These are phyloP conservation scores for Aphanoascus verrucosus DNA, from an alignment of 2,329 filamentous ascomycete species.

Conservation along the genomic window DNA sequence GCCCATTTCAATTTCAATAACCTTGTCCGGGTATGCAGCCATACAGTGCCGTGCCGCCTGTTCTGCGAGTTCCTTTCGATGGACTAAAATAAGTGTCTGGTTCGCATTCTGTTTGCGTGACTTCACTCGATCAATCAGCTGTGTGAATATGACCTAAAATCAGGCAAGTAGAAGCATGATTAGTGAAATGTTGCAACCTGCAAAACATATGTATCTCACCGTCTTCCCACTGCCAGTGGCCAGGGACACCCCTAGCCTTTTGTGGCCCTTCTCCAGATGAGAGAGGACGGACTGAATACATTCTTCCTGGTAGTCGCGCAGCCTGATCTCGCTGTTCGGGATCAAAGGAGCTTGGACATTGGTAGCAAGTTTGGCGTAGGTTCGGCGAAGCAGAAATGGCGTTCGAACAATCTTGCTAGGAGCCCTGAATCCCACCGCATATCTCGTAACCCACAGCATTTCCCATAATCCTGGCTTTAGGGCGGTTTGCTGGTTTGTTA, in stretches of 20 bases:
- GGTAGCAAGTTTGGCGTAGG: background rate
- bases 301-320: conserved; percentile 82
- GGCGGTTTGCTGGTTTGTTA: too few species aligned
- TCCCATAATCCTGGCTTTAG: conserved; percentile 13
- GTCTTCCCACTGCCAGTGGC: conserved; percentile 88
- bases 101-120: conserved; percentile 47
- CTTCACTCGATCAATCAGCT: conserved; percentile 70
- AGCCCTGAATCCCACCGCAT: conserved; percentile 19
- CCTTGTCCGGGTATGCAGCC: conserved; percentile 66
- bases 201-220: conserved; percentile 36
- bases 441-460: conserved; percentile 22
- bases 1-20: conserved; percentile 87
- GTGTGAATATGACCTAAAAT: conserved; percentile 82
- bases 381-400: background rate
- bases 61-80: conserved; percentile 85
- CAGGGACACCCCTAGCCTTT: conserved; percentile 70
- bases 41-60: conserved; percentile 82
- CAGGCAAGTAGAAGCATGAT: background rate
- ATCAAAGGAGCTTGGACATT: conserved; percentile 11
- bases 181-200: background rate
- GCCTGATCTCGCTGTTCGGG: conserved; percentile 39
- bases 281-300: conserved; percentile 72
- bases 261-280: conserved; percentile 59
- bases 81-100: conserved; percentile 82
- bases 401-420: background rate